Evolutionary conservation across 176 grass and related monocot genomes (phyloP), one percentile per base, ranked within the genome.

Genomic region (Juncus effusus): DNA sequence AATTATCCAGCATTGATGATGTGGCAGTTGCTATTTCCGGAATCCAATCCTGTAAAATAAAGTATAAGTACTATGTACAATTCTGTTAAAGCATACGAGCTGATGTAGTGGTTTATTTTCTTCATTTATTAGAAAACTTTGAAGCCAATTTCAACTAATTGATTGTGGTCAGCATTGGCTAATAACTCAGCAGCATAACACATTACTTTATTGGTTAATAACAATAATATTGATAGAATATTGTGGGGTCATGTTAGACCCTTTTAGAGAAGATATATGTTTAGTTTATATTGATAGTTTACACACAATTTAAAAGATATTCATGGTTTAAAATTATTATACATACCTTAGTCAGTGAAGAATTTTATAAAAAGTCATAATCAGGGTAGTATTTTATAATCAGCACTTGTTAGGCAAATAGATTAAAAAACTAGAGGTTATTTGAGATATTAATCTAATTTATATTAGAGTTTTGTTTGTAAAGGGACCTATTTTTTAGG

Each of bases 1-100:
- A 90, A 79, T 75, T 82, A 51, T 84, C 86, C 78, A 95, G 67
- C 63, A 90, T 74, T n/a, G 77, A 81, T 40, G 75, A 84, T 41
- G 37, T 3, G 0, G 45, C 63, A 36, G 42, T 38, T 16, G 72
- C 68, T 63, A 90, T 90, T 77, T 85, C 80, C 64, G 90, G 83
- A 67, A 95, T 51, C 90, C 90, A 95, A 75, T 65, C 69, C 86
- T 95, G 61, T 40, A 70, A 39, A 69, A 15, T 28, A 28, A 28
- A 28, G 19, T 28, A 28, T 28, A 28, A 28, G 19, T 28, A 28
- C 19, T 28, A 28, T 28, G 19, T 28, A 28, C 19, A 28, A 28
- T 28, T 28, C 19, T 28, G 19, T 28, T 28, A 28, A 28, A 28
- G 19, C 19, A 28, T 28, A 28, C 1, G 19, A 28, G 19, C 19